Evolutionary conservation across 2,329 filamentous ascomycete species (phyloP).

Genomic region (Albophoma yamanashiensis): DNA sequence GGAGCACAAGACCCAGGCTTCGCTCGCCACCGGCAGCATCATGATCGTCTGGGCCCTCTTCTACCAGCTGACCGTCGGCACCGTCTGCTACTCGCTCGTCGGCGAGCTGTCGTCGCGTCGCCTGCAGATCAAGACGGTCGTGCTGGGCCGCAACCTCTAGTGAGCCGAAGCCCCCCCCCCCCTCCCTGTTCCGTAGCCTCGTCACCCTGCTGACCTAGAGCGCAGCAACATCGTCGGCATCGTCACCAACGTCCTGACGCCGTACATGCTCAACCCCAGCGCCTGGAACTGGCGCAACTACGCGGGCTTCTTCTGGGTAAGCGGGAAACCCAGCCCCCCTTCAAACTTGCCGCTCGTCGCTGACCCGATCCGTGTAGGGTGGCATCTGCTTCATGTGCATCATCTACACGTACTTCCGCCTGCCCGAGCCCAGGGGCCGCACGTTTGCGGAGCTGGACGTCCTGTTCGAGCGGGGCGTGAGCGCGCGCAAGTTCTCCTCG

Average conservation of each 20-base stretch:
- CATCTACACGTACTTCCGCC: constrained; percentile 51
- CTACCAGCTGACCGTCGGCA: constrained; percentile 82
- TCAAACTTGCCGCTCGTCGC: background rate
- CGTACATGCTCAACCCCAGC: constrained; percentile 84
- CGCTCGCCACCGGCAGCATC: constrained; percentile 72
- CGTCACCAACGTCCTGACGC: constrained; percentile 69
- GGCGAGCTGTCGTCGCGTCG: constrained; percentile 73
- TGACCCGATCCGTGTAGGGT: constrained; percentile 28
- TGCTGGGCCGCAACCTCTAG: constrained; percentile 71
- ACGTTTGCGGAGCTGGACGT: constrained; percentile 81
- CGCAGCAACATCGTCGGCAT: constrained; percentile 68
- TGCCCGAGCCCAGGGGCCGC: constrained; percentile 66
- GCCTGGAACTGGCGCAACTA: constrained; percentile 86
- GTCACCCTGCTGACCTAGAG: background rate
- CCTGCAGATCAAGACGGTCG: constrained; percentile 84
- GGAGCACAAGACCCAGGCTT: constrained; percentile 45
- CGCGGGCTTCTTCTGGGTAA: constrained; percentile 75
- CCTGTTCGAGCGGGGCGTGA: constrained; percentile 64
- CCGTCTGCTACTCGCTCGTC: constrained; percentile 82
- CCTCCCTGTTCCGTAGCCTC: too few relatives aligned
- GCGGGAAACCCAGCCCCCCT: constrained; percentile 9
- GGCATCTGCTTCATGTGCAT: constrained; percentile 73
- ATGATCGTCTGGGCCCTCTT: constrained; percentile 75
- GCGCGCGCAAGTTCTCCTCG: constrained; percentile 60
- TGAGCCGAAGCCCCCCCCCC: constrained; percentile 26